These are phyloP conservation scores for Paramyrothecium sp. DNA, from an alignment of 2,329 filamentous ascomycete species.

Conservation along the genomic window DNA sequence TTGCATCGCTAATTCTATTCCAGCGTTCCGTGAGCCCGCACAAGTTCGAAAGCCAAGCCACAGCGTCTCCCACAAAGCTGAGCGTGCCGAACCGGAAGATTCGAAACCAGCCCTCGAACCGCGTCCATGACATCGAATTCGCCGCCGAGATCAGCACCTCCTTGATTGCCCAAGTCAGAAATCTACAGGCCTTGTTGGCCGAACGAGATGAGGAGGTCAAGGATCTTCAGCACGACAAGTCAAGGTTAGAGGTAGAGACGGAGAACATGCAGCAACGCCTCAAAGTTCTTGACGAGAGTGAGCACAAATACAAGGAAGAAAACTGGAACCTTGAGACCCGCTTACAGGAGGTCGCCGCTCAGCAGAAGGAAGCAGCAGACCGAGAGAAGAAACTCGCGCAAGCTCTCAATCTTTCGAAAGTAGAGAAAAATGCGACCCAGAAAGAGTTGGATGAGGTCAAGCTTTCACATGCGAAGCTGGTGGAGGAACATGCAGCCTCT, in stretches of 20 bases:
- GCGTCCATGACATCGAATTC: constrained; percentile 95
- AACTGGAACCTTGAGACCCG: constrained; percentile 97
- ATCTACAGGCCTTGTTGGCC: constrained; percentile 78
- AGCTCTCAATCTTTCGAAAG: constrained; percentile 64
- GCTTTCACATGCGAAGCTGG: constrained; percentile 71
- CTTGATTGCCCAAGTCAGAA: constrained; percentile 88
- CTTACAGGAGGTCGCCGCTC: constrained; percentile 76
- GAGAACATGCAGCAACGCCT: constrained; percentile 79
- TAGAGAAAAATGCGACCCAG: constrained; percentile 76
- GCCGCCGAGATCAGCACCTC: constrained; percentile 98
- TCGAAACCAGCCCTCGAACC: constrained; percentile 83
- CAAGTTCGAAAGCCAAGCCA: constrained; percentile 81
- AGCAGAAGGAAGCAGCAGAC: constrained; percentile 73
- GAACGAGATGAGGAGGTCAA: constrained; percentile 88
- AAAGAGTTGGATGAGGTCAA: constrained; percentile 91
- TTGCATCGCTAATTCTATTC: constrained; percentile 6
- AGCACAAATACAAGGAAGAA: constrained; percentile 95
- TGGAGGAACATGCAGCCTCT: constrained; percentile 74
- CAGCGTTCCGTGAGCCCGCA: constrained; percentile 71
- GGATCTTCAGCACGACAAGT: constrained; percentile 70
- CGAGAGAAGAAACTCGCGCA: constrained; percentile 81
- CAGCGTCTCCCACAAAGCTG: constrained; percentile 85
- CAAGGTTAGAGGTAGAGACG: constrained; percentile 77
- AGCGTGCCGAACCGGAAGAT: constrained; percentile 83
- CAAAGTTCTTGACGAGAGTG: constrained; percentile 84